Conservation (phyloP, 805 yeast species). For the Candida sithepensis region DNA sequence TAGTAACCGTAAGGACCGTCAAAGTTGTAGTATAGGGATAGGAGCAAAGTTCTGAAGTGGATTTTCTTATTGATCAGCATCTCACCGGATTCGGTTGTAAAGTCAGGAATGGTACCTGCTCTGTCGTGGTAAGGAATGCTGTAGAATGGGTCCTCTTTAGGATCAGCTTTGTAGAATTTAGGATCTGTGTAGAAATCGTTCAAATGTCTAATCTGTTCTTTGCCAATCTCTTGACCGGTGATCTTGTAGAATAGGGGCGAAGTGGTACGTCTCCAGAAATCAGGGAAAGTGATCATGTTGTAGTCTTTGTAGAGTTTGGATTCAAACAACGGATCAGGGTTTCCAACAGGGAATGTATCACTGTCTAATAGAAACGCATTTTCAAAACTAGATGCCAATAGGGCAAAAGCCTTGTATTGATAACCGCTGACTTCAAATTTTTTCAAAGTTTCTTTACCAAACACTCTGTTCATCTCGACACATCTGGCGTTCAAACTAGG, state of each 20-base stretch:
- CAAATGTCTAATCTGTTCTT: slow-evolving; percentile 27
- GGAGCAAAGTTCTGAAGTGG: slow-evolving; percentile 54
- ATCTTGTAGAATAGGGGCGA: slow-evolving; percentile 46
- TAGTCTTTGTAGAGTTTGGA: slow-evolving; percentile 49
- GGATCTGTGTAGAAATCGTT: slow-evolving; percentile 32
- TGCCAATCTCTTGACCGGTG: slow-evolving; percentile 38
- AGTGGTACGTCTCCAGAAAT: slow-evolving; percentile 56
- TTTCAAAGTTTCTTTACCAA: slow-evolving; percentile 50
- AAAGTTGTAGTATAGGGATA: slow-evolving; percentile 62
- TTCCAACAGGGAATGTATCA: slow-evolving; percentile 46
- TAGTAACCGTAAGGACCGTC: slow-evolving; percentile 61
- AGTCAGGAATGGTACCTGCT: slow-evolving; percentile 65
- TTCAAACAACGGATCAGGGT: slow-evolving; percentile 50
- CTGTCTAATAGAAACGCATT: slow-evolving; percentile 49
- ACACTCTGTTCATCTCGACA: slow-evolving; percentile 56
- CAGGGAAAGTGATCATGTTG: slow-evolving; percentile 59
- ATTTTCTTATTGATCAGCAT: slow-evolving; percentile 52
- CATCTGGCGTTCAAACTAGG: slow-evolving; percentile 66
- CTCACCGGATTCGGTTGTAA: slow-evolving; percentile 70
- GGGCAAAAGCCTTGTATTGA: slow-evolving; percentile 67
- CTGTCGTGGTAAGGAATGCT: slow-evolving; percentile 56
- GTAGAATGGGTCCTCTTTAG: slow-evolving; percentile 30
- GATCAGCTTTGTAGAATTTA: slow-evolving; percentile 27
- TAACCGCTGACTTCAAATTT: slow-evolving; percentile 55
- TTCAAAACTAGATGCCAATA: slow-evolving; percentile 50